Evolutionary conservation across 2,329 filamentous ascomycete genomes (phyloP).

Genomic region (Colletotrichum coccodes): DNA sequence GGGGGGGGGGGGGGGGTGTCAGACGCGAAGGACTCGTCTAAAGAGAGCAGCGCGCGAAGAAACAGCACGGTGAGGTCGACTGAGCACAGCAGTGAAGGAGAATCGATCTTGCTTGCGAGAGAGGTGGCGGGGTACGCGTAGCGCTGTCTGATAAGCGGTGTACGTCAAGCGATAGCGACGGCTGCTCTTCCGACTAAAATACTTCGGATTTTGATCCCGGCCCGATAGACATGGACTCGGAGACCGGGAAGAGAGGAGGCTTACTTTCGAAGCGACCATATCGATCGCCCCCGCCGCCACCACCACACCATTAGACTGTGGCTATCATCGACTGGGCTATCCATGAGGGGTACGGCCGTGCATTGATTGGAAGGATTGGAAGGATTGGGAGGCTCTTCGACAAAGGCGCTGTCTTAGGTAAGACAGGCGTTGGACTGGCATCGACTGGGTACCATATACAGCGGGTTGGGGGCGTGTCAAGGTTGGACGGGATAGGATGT

Average conservation of each 20-base stretch:
- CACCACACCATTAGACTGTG: background rate
- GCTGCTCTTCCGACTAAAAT: background rate
- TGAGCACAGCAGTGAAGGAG: background rate
- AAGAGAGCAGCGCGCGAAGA: too few relatives aligned
- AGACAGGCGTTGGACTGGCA: background rate
- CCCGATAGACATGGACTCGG: background rate
- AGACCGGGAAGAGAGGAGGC: background rate
- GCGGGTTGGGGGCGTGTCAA: background rate
- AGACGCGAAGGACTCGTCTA: background rate
- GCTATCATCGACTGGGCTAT: background rate
- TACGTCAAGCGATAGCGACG: background rate
- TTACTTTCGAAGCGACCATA: background rate
- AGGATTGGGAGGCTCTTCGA: background rate
- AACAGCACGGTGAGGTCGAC: background rate
- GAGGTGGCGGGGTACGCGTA: background rate
- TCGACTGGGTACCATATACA: background rate
- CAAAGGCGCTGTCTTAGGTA: too few relatives aligned
- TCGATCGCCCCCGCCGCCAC: too few relatives aligned
- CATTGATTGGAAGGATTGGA: background rate
- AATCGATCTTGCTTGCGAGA: background rate
- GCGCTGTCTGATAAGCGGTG: background rate
- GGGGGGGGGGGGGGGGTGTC: background rate
- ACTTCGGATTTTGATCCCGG: background rate
- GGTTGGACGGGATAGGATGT: slow-evolving; percentile 1
- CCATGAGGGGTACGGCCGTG: background rate